A percentile compares a stretch with the other conserved stretches of the same genome.
phyloP scores from a whole-genome alignment of 1,139 yeast genomes.

The Yamadazyma siamensis region DNA sequence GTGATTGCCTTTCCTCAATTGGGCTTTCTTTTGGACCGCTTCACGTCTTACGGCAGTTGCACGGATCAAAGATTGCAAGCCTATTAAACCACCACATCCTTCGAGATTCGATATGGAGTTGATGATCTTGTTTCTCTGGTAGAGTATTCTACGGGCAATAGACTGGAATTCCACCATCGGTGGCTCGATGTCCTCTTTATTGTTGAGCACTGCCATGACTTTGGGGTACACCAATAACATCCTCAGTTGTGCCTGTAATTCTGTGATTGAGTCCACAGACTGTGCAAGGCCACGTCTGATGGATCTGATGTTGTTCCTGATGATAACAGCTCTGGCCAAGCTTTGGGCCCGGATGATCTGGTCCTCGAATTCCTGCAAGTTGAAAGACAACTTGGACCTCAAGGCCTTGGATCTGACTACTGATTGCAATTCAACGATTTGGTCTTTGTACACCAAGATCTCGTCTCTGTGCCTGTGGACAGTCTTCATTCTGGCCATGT shows the following conservation, averaged over 20 bases:
- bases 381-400: slow-evolving; percentile 12
- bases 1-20: slow-evolving; percentile 13
- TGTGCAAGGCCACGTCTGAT: slow-evolving; percentile 10
- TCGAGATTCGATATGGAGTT: slow-evolving; percentile 10
- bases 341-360: slow-evolving; percentile 22
- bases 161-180: slow-evolving; percentile 31
- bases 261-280: slow-evolving; percentile 11
- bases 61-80: slow-evolving; percentile 35
- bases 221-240: slow-evolving; percentile 21
- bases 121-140: slow-evolving; percentile 18
- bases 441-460: slow-evolving; percentile 22
- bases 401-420: slow-evolving; percentile 26
- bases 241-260: slow-evolving; percentile 30
- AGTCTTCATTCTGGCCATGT: slow-evolving; percentile 29
- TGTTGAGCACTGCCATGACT: slow-evolving; percentile 20
- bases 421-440: slow-evolving; percentile 37
- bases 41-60: slow-evolving; percentile 24
- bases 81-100: slow-evolving; percentile 17
- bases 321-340: slow-evolving; percentile 24
- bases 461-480: slow-evolving; percentile 41
- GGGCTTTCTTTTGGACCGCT: slow-evolving; percentile 16
- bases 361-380: slow-evolving; percentile 11
- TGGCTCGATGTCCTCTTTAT: slow-evolving; percentile 23
- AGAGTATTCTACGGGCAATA: slow-evolving; percentile 26
- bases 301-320: slow-evolving; percentile 13